Conservation (phyloP, 371 early-diverging fungal genomes). For the Rhizomucor pusillus region DNA sequence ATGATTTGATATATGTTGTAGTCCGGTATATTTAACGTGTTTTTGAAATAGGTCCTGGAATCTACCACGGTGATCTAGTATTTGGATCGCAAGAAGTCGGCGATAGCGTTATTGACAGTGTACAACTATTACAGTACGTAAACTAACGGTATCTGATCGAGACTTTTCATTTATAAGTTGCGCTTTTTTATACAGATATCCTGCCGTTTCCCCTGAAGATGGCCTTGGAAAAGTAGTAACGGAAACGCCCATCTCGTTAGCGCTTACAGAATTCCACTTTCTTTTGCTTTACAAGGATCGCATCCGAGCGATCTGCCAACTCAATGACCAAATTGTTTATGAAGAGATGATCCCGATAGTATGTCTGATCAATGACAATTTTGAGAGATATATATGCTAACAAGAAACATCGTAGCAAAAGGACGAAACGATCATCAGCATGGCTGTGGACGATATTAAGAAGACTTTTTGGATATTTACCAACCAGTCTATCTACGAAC, state of each 20-base stretch:
- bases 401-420: slow-evolving; percentile 25
- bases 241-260: slow-evolving; percentile 72
- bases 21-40: no score
- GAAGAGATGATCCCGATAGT: slow-evolving; percentile 75
- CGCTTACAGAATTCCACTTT: slow-evolving; percentile 86
- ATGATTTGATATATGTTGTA: no score
- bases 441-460: slow-evolving; percentile 74
- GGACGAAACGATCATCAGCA: slow-evolving; percentile 58
- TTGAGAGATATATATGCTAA: background rate
- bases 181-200: slow-evolving; percentile 35
- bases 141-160: no score
- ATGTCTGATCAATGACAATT: slow-evolving; percentile 7
- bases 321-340: slow-evolving; percentile 79
- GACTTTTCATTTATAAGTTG: no score
- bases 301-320: slow-evolving; percentile 72
- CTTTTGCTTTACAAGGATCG: slow-evolving; percentile 75
- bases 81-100: slow-evolving; percentile 74
- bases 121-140: slow-evolving; percentile 72
- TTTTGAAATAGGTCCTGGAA: slow-evolving; percentile 60
- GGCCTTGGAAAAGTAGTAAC: slow-evolving; percentile 34
- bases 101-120: slow-evolving; percentile 77
- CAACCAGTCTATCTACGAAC: slow-evolving; percentile 74
- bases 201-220: slow-evolving; percentile 49
- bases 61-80: slow-evolving; percentile 79
- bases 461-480: slow-evolving; percentile 91